Evolutionary conservation across 75 land plant species (phyloP).

Genomic region (Cryptomeria japonica): DNA sequence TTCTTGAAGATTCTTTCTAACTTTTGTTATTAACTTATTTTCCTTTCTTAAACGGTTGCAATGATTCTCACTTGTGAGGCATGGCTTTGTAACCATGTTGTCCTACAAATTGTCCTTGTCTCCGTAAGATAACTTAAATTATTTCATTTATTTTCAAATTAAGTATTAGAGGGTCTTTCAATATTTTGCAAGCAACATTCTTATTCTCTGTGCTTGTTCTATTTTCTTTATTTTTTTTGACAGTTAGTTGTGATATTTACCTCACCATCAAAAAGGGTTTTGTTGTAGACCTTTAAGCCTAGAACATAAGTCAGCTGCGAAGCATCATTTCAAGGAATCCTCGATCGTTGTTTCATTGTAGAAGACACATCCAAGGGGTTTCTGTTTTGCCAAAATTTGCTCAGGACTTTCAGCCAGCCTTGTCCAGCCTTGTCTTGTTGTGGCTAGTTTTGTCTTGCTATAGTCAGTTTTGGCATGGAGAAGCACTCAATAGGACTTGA

Average conservation of each 20-base stretch:
- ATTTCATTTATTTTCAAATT: background rate
- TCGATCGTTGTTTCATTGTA: background rate
- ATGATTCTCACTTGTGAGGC: background rate
- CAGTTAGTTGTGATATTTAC: background rate
- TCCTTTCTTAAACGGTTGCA: background rate
- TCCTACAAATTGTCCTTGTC: background rate
- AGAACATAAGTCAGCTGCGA: background rate
- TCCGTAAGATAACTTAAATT: background rate
- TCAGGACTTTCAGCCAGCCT: background rate
- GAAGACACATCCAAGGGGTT: background rate
- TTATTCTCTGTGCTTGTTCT: background rate
- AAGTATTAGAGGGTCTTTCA: background rate
- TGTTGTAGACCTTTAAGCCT: background rate
- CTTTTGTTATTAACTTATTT: background rate
- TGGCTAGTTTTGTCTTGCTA: too few relatives aligned
- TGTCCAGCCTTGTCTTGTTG: too few relatives aligned
- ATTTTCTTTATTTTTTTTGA: background rate
- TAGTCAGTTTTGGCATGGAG: background rate
- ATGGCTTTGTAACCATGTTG: background rate
- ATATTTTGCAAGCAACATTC: background rate
- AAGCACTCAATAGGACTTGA: background rate
- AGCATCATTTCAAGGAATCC: background rate
- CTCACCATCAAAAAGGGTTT: background rate
- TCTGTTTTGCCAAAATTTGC: background rate
- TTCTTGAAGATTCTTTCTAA: background rate